Evolutionary conservation across 164 flowering plant genomes (phyloP).

Genomic region (Magnolia changhungtana): DNA sequence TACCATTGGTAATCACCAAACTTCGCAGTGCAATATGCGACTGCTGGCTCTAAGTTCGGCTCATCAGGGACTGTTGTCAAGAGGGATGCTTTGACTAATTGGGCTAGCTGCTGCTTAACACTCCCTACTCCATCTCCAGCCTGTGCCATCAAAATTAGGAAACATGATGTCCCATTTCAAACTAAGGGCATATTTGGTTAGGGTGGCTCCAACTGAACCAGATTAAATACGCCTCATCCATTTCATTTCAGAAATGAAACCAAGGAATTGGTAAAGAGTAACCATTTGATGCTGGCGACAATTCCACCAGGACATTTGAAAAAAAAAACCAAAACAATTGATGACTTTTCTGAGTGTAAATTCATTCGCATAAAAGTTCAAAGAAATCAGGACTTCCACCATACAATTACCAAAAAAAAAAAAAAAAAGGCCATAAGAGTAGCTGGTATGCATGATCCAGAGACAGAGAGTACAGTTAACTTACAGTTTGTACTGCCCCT

Average conservation of each 20-base stretch:
- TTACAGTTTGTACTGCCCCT: conserved; percentile 3
- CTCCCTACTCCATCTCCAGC: conserved; percentile 50
- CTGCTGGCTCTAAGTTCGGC: conserved; percentile 49
- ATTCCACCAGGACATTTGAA: too few relatives aligned
- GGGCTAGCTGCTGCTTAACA: conserved; percentile 55
- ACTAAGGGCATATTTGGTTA: background rate
- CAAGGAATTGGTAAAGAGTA: background rate
- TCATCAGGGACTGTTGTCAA: conserved; percentile 53
- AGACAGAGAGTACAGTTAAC: background rate
- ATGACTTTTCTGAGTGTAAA: background rate
- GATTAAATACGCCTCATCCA: background rate
- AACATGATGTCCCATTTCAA: background rate
- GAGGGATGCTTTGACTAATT: conserved; percentile 60
- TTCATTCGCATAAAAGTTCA: background rate
- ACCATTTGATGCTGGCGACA: background rate
- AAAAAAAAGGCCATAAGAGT: background rate
- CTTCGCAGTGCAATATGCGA: conserved; percentile 58
- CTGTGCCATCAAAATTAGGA: conserved; percentile 20
- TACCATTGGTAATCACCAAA: conserved; percentile 94
- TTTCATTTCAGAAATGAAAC: background rate
- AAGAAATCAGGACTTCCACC: background rate
- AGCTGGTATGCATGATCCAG: background rate
- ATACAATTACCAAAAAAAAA: background rate
- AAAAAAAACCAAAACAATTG: too few relatives aligned
- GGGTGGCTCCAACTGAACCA: background rate